These are phyloP conservation scores for Lasiodiplodia sp. DNA, from an alignment of 2,329 filamentous ascomycete genomes.

Conservation along the genomic window DNA sequence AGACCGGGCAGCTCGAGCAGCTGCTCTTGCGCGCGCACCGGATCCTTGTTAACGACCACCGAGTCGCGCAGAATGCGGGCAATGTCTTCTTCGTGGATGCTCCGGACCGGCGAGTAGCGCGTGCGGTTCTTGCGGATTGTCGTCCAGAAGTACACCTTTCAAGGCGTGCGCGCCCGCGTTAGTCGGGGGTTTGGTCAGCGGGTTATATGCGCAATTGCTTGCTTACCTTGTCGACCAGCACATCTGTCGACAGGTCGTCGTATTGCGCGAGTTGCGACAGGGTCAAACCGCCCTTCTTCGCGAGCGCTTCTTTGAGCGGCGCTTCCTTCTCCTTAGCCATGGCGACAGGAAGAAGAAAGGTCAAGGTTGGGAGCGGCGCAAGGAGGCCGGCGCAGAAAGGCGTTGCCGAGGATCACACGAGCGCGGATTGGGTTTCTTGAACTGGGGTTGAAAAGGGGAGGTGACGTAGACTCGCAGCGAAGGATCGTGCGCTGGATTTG, in stretches of 20 bases:
- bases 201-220: constrained; percentile 35
- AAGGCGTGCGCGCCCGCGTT: constrained; percentile 16
- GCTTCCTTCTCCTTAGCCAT: constrained; percentile 38
- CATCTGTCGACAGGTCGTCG: constrained; percentile 95
- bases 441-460: constrained; percentile 24
- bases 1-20: constrained; percentile 77
- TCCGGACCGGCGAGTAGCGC: constrained; percentile 84
- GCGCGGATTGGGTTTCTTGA: constrained; percentile 3
- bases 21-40: constrained; percentile 72
- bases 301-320: constrained; percentile 54
- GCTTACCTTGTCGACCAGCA: constrained; percentile 90
- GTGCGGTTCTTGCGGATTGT: constrained; percentile 92
- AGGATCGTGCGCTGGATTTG: constrained; percentile 29
- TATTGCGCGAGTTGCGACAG: constrained; percentile 88
- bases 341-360: constrained; percentile 1
- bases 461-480: constrained; percentile 30
- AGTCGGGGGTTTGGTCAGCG: constrained; percentile 1
- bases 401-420: constrained; percentile 16
- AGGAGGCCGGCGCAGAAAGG: constrained; percentile 10
- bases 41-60: constrained; percentile 77
- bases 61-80: constrained; percentile 67
- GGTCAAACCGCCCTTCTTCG: constrained; percentile 77
- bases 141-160: constrained; percentile 93
- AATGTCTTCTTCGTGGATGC: constrained; percentile 72
- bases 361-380: not conserved